Conservation (phyloP, 164 flowering plant genomes). For the Vitis labrusca region DNA sequence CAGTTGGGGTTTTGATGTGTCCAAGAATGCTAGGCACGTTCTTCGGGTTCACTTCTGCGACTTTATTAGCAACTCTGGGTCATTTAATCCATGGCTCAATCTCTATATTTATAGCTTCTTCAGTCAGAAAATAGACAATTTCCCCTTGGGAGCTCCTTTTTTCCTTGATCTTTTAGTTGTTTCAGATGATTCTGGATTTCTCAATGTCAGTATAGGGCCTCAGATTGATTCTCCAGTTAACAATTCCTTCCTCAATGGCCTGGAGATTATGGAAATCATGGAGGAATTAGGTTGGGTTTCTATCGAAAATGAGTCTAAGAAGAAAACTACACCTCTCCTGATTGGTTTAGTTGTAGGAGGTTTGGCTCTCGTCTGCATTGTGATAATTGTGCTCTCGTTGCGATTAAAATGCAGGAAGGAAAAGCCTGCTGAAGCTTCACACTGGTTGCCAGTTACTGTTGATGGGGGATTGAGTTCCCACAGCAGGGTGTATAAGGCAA, state of each 20-base stretch:
- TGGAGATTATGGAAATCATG: slow-evolving; percentile 11
- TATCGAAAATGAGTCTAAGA: neutral
- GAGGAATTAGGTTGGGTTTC: neutral
- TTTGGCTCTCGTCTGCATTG: neutral
- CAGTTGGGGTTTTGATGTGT: slow-evolving; percentile 1
- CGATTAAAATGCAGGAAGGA: neutral
- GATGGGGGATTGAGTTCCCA: neutral
- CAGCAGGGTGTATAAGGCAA: neutral
- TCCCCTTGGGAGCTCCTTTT: neutral
- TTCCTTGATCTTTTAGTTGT: slow-evolving; percentile 11
- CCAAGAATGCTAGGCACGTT: neutral
- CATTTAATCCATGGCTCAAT: neutral
- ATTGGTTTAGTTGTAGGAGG: slow-evolving; percentile 2
- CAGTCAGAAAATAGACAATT: neutral
- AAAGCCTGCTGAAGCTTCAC: neutral
- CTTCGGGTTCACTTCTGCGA: slow-evolving; percentile 19
- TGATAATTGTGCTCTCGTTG: neutral
- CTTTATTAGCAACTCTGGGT: no score
- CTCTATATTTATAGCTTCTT: neutral
- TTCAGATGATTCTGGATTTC: slow-evolving; percentile 2
- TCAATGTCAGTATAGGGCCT: slow-evolving; percentile 6
- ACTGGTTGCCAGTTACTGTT: neutral
- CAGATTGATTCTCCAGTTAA: neutral
- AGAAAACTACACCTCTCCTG: neutral
- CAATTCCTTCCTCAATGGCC: slow-evolving; percentile 12